Base-by-base conservation (phyloP, 2,329 filamentous ascomycete species). In the Claviceps africana region DNA sequence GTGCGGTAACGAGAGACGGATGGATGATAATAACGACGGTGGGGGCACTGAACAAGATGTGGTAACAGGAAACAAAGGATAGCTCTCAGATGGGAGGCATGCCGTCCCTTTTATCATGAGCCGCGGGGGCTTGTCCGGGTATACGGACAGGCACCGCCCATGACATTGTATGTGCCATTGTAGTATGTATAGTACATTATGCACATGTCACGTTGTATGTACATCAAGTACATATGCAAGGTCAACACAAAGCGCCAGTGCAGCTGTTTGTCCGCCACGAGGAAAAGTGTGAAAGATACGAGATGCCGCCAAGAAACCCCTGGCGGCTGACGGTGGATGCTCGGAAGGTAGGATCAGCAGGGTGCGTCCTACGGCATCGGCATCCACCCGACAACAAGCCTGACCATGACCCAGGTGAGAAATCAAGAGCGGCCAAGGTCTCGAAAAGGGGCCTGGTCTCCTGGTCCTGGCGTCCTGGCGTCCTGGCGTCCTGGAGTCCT, bases 241-340 rank as follows among this genome's bases (percentile, higher is more conserved):
- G n/a, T n/a, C n/a, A n/a, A n/a, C n/a, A n/a, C n/a, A n/a, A n/a
- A 5, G 43, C 21, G 21, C 46, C 30, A 35, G 46, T 19, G 19
- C 46, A 25, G 11, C 31, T 11, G 51, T 17, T 43, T 50, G 50
- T 39, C 30, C 4, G 53, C 39, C 31, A 47, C 10, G 6, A 19
- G 28, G 37, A 30, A 33, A 50, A 25, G 44, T 4, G 7, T 17
- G 13, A 40, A 48, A 43, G 56, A 58, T 57, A 58, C 56, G 56
- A 58, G 53, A 51, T 51, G 30, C 31, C 53, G 48, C 31, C 17
- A 53, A 57, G 47, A 45, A 51, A 55, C 55, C 56, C 47, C 47
- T 42, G 47, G n/a, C 17, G 28, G 42, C 25, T 25, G 25, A 22
- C 17, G 28, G 42, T 53, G 51, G 33, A 44, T 33, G 50, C 35